Base-by-base conservation (phyloP, 2,329 filamentous ascomycete genomes). In the Verticillium nonalfalfae region DNA sequence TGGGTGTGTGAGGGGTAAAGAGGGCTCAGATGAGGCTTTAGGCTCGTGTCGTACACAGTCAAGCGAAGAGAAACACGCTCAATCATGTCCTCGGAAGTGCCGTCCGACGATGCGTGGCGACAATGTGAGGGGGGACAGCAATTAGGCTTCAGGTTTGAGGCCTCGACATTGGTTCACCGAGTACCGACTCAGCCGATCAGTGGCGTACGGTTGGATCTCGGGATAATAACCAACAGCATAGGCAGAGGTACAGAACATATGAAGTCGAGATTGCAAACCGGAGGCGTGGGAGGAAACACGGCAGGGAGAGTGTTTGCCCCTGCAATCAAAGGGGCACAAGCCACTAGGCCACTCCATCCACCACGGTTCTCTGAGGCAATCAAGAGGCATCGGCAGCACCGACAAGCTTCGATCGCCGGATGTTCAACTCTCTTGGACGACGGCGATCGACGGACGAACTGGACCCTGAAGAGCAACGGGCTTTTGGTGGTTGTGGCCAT, bases 1-100 rank as follows among this genome's bases (percentile, higher is more conserved):
- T 61, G 57, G 61, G 52, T 61, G 59, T 58, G 63, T 60, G 62
- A 62, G 59, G 61, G 54, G 60, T 55, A 62, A 57, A 60, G 59
- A 57, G 57, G 52, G 15, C 40, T 56, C 33, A 21, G n/a, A 50
- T 31, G 35, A 54, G 31, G 56, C 36, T 45, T 63, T 59, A 61
- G 61, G 61, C 26, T 35, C 34, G 21, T 40, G 56, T 58, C 33
- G 38, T 40, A 56, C 26, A 18, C 13, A 9, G 7, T 26, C 3
- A 21, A 7, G 45, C 21, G 35, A 36, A 10, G 45, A 18, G 13
- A 50, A 18, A n/a, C 18, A 50, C n/a, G 7, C 4, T 7, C 18
- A n/a, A 21, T 50, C n/a, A 21, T 50, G 18, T 6, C 45, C 45
- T 50, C 45, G 45, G 45, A 50, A 50, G 7, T 18, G 9, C 26